Percentiles rank a stretch among this genome's conserved stretches.
phyloP scores from a whole-genome alignment of 2,329 filamentous ascomycete species.

The Pseudocercospora fijiensis region DNA sequence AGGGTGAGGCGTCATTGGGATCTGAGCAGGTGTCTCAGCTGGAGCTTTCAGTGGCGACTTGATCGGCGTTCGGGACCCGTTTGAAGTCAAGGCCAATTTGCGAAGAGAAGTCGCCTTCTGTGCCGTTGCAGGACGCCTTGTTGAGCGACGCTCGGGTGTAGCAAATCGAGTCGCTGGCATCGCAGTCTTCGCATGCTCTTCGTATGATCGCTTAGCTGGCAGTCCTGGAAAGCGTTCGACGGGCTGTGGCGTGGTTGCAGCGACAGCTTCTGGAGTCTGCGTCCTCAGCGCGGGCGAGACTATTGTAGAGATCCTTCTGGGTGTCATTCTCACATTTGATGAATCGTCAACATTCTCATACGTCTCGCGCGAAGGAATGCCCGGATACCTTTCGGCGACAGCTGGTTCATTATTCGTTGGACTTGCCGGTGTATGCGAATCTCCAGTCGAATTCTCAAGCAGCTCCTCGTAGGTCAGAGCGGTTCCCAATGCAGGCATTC shows the following conservation, averaged over 20 bases:
- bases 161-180: constrained; percentile 31
- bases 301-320: not conserved
- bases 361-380: constrained; percentile 15
- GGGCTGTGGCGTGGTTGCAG: constrained; percentile 4
- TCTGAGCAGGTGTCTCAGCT: constrained; percentile 31
- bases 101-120: constrained; percentile 33
- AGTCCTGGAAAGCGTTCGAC: constrained; percentile 20
- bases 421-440: not conserved
- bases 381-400: constrained; percentile 19
- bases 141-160: constrained; percentile 27
- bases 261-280: not conserved
- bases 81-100: constrained; percentile 32
- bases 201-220: constrained; percentile 18
- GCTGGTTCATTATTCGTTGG: not conserved
- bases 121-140: constrained; percentile 32
- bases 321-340: not conserved
- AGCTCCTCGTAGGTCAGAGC: constrained; percentile 20
- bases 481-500: constrained; percentile 22
- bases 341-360: constrained; percentile 12
- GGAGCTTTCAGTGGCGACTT: constrained; percentile 34
- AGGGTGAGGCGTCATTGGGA: constrained; percentile 41
- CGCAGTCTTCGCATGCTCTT: constrained; percentile 31
- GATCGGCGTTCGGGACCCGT: constrained; percentile 31
- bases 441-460: not conserved
- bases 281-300: not conserved